Percentiles rank a stretch among this genome's conserved stretches.
Conservation (phyloP, 352 stramenopile genomes). For the Blastocystis sp. region DNA sequence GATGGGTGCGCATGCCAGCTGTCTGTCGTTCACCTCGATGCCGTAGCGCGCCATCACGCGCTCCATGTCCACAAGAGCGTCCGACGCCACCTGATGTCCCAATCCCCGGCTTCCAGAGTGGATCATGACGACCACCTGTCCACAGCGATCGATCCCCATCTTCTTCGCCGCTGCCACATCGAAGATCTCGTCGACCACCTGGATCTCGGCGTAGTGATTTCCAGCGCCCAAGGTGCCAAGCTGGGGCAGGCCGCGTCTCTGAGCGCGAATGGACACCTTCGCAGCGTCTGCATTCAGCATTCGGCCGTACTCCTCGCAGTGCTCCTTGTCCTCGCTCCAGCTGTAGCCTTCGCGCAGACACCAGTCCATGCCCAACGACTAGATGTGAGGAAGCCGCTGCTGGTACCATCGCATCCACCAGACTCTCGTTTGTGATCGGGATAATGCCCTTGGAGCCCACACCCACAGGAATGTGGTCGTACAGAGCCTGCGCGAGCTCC, state of each 20-base stretch:
- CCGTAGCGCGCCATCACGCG: slow-evolving; percentile 70
- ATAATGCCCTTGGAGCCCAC: slow-evolving; percentile 74
- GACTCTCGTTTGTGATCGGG: slow-evolving; percentile 67
- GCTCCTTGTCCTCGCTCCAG: slow-evolving; percentile 76
- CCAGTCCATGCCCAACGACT: slow-evolving; percentile 76
- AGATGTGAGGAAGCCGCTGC: background rate
- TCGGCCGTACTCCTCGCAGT: slow-evolving; percentile 76
- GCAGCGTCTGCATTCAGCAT: slow-evolving; percentile 73
- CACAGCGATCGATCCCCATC: slow-evolving; percentile 72
- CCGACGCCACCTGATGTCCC: slow-evolving; percentile 77
- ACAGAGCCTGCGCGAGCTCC: slow-evolving; percentile 70
- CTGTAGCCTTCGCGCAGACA: slow-evolving; percentile 73
- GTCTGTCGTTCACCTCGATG: slow-evolving; percentile 72
- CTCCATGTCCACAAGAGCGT: slow-evolving; percentile 73
- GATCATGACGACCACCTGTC: slow-evolving; percentile 72
- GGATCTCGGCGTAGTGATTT: slow-evolving; percentile 80
- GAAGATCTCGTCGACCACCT: slow-evolving; percentile 77
- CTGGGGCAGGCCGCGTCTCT: slow-evolving; percentile 74
- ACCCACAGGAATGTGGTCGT: slow-evolving; percentile 76
- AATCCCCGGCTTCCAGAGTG: slow-evolving; percentile 72
- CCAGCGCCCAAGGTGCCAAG: slow-evolving; percentile 75
- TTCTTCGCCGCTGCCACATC: slow-evolving; percentile 68
- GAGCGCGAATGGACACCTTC: slow-evolving; percentile 69
- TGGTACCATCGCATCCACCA: slow-evolving; percentile 70
- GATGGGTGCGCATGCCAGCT: slow-evolving; percentile 73